Evolutionary conservation across 2,329 filamentous ascomycete species (phyloP), one percentile per base, ranked within the genome.

Genomic region (Clarireedia hainanense): DNA sequence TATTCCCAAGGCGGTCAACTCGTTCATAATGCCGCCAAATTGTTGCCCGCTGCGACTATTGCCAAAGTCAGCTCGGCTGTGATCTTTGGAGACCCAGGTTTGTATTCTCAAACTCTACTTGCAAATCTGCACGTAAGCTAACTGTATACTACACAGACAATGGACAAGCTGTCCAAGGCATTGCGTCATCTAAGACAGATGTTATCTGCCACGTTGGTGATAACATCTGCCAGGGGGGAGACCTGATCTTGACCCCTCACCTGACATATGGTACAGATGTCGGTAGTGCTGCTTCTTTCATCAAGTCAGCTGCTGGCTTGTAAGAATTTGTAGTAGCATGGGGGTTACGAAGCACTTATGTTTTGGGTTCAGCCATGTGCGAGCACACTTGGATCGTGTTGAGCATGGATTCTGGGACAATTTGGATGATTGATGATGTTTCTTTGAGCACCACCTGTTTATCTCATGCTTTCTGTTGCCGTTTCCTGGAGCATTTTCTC

Each of bases 81-180:
- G 6, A 50, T 67, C 2, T 66, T 67, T 47, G 65, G 65, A 1
- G 65, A 67, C 14, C 64, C 65, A 56, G 27, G 48, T 56, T 24
- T 15, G 52, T 50, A 24, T 37, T 39, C 56, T 2, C 51, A 60
- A 39, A 61, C 63, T 14, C 30, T 60, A 24, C 57, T 55, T 4
- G 49, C 58, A 3, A 51, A 65, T 5, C 43, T 65, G 1, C 63
- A 63, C 43, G 63, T 64, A 63, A 64, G 12, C 45, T 47, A 47
- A 47, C 45, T 20, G 5, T 5, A 42, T 17, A 1, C 10, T 5
- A 7, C 26, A 24, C 60, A 23, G 59, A 64, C 15, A 66, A 66
- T 34, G 64, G 64, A 45, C 59, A 60, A 0, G 56, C 57, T 3
- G 47, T 67, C 2, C 51, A 56, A n/a, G 61, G 61, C 3, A 50